These are phyloP conservation scores for Tolypocladium guangdongense DNA, from an alignment of 2,329 filamentous ascomycete genomes.

Conservation along the genomic window DNA sequence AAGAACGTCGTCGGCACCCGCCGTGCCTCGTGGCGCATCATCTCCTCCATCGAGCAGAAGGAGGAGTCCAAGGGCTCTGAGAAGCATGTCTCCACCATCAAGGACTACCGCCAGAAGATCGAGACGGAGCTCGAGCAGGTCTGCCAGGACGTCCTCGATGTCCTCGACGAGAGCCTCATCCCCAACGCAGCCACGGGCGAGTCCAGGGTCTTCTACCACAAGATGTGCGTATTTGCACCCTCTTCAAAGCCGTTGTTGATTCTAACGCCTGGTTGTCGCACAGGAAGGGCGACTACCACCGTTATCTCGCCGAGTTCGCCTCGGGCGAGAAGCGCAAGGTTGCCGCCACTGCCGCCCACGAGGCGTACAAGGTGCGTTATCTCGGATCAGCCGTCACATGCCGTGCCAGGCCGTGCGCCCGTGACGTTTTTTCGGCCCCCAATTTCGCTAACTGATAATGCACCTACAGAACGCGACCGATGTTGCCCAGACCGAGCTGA, in stretches of 20 bases:
- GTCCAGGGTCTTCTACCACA: slow-evolving; percentile 99
- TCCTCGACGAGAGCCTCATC: slow-evolving; percentile 86
- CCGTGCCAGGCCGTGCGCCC: slow-evolving; percentile 6
- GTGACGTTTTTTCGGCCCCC: slow-evolving; percentile 3
- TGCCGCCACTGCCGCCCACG: slow-evolving; percentile 75
- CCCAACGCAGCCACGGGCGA: slow-evolving; percentile 93
- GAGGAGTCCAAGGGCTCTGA: slow-evolving; percentile 97
- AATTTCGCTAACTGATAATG: not conserved
- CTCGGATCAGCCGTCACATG: slow-evolving; percentile 11
- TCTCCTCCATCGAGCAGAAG: slow-evolving; percentile 99
- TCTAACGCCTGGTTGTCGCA: slow-evolving; percentile 3
- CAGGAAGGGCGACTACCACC: slow-evolving; percentile 97
- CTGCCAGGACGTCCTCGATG: slow-evolving; percentile 94
- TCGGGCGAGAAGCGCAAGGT: slow-evolving; percentile 86
- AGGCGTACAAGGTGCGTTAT: slow-evolving; percentile 85
- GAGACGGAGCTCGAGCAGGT: slow-evolving; percentile 95
- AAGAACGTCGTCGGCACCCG: slow-evolving; percentile 99
- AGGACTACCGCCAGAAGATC: slow-evolving; percentile 97
- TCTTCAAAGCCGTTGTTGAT: not conserved
- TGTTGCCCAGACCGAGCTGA: slow-evolving; percentile 94
- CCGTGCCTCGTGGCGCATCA: slow-evolving; percentile 98
- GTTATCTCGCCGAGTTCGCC: slow-evolving; percentile 88
- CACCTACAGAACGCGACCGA: slow-evolving; percentile 78
- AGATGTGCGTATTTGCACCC: slow-evolving; percentile 63
- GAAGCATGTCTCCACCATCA: slow-evolving; percentile 88